These are phyloP conservation scores for Penicillium simplicissimum DNA, from an alignment of 495 filamentous ascomycete genomes.

Conservation along the genomic window DNA sequence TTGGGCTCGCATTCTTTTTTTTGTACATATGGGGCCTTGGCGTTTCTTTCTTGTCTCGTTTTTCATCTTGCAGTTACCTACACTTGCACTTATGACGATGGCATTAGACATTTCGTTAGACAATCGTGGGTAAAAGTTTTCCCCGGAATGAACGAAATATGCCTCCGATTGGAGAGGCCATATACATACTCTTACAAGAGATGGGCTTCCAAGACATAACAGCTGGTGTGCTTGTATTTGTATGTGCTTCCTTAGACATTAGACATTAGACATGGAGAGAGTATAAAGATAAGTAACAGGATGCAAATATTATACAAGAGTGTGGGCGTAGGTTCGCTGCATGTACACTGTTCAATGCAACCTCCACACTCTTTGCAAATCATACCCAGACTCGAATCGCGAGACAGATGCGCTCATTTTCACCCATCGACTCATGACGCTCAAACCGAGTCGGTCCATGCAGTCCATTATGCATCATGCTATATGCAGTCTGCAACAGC, in stretches of 20 bases:
- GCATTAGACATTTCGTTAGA: background rate
- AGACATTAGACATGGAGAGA: constrained; percentile 4
- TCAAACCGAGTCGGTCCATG: background rate
- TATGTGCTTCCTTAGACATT: constrained; percentile 8
- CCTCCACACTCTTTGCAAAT: background rate
- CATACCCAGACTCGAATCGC: background rate
- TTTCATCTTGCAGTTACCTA: background rate
- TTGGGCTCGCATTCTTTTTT: constrained; percentile 1
- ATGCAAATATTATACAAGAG: constrained; percentile 2
- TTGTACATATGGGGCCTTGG: background rate
- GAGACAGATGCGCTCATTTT: background rate
- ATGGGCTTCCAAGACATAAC: background rate
- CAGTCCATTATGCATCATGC: background rate
- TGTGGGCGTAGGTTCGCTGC: background rate
- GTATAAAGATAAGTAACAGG: background rate
- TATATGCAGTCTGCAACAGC: background rate
- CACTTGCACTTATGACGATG: background rate
- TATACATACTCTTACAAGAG: too few relatives aligned
- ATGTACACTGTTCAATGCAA: background rate
- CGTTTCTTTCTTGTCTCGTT: constrained; percentile 1
- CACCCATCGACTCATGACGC: background rate
- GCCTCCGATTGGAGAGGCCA: background rate
- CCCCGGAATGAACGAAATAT: background rate
- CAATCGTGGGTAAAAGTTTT: background rate
- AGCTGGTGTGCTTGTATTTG: background rate